Conservation (phyloP, 2,329 filamentous ascomycete species). For the Pochonia chlamydosporia region DNA sequence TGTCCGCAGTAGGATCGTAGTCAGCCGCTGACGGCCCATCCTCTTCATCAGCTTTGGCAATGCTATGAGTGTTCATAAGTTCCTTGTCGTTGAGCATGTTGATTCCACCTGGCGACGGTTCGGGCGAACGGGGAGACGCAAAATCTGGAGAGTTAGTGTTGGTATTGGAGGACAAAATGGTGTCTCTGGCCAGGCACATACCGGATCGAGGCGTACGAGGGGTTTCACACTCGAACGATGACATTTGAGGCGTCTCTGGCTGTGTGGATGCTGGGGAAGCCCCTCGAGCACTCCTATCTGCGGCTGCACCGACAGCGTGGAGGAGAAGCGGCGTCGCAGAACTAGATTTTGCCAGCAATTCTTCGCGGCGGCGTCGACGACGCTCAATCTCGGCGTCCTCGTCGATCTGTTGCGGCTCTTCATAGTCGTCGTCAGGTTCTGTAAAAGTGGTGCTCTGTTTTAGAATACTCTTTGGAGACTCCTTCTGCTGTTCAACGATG, state of each 20-base stretch:
- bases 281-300: slow-evolving; percentile 48
- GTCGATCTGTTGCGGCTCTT: slow-evolving; percentile 59
- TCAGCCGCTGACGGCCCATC: slow-evolving; percentile 88
- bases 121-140: slow-evolving; percentile 35
- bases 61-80: slow-evolving; percentile 55
- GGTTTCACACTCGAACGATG: slow-evolving; percentile 27
- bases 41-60: slow-evolving; percentile 36
- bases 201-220: slow-evolving; percentile 42
- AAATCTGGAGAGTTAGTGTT: slow-evolving; percentile 25
- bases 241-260: slow-evolving; percentile 33
- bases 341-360: slow-evolving; percentile 76
- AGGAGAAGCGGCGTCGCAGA: slow-evolving; percentile 69
- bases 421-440: slow-evolving; percentile 37
- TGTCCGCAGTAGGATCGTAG: slow-evolving; percentile 84
- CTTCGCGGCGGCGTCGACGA: slow-evolving; percentile 76
- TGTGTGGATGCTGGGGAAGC: slow-evolving; percentile 48
- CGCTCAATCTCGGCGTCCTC: slow-evolving; percentile 81
- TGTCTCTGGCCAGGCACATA: slow-evolving; percentile 22
- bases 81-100: slow-evolving; percentile 62
- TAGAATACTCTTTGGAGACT: neutral
- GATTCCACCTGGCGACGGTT: slow-evolving; percentile 51
- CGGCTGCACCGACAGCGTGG: slow-evolving; percentile 62
- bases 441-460: slow-evolving; percentile 11
- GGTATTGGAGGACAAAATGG: neutral
- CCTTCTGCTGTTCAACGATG: slow-evolving; percentile 65